Conservation (phyloP, 192 early-diverging fungal species). For the Backusella liffmaniae region DNA sequence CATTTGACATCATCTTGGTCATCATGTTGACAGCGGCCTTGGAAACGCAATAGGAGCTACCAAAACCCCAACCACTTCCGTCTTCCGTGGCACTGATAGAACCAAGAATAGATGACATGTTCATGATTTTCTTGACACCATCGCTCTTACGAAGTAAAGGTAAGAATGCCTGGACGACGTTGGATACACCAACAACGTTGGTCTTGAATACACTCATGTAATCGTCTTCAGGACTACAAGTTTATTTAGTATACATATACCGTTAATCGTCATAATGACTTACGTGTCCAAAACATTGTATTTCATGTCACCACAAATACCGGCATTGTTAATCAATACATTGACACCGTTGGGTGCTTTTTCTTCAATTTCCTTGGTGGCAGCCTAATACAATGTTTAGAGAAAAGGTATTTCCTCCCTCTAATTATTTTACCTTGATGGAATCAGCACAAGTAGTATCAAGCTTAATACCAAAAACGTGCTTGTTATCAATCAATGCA, state of each 20-base stretch:
- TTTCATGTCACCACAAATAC: conserved; percentile 6
- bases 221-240: conserved; percentile 9
- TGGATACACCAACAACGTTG: conserved; percentile 29
- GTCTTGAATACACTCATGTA: conserved; percentile 25
- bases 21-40: conserved; percentile 32
- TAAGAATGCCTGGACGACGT: conserved; percentile 11
- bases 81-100: conserved; percentile 5
- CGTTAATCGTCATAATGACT: not conserved
- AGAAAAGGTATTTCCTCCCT: not conserved
- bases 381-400: conserved; percentile 4
- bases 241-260: not conserved
- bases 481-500: conserved; percentile 26
- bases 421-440: conserved; percentile 17
- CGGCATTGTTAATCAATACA: conserved; percentile 39
- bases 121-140: conserved; percentile 25
- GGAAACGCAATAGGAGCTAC: conserved; percentile 17
- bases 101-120: conserved; percentile 36
- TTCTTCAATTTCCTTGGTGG: conserved; percentile 16
- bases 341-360: conserved; percentile 29
- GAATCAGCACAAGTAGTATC: conserved; percentile 15
- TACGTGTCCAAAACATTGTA: conserved; percentile 7
- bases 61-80: not conserved
- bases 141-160: conserved; percentile 16
- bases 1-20: conserved; percentile 15
- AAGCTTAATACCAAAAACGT: conserved; percentile 17